These are phyloP conservation scores for Acacia crassicarpa DNA, from an alignment of 306 rosid species.

Conservation along the genomic window DNA sequence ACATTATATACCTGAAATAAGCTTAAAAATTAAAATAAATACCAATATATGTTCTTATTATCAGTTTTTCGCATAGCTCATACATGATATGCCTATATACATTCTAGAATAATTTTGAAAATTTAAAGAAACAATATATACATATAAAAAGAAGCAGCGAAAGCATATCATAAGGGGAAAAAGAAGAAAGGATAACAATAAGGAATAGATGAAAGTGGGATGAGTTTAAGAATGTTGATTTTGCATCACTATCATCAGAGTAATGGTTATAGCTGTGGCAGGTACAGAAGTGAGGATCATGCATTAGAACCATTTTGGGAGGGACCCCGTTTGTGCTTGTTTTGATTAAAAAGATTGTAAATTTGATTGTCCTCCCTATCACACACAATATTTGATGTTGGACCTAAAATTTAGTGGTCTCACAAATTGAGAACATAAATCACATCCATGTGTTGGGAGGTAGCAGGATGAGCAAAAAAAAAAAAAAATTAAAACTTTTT, in stretches of 20 bases:
- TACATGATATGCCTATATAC: no score
- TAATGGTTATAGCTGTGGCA: not conserved
- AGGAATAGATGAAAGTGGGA: not conserved
- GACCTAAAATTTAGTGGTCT: not conserved
- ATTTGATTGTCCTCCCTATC: not conserved
- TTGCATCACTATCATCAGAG: not conserved
- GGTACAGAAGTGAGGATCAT: not conserved
- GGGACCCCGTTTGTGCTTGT: conserved; percentile 1
- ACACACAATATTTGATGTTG: not conserved
- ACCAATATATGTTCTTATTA: no score
- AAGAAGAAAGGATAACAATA: not conserved
- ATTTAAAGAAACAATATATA: no score
- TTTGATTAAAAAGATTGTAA: not conserved
- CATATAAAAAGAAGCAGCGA: no score
- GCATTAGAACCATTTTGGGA: not conserved
- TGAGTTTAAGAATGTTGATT: not conserved
- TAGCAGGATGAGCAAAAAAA: not conserved
- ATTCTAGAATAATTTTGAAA: no score
- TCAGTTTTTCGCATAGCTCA: no score
- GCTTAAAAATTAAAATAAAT: no score
- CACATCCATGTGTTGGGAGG: not conserved
- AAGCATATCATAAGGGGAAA: no score
- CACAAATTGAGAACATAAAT: not conserved
- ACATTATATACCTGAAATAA: no score
- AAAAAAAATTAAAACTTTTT: not conserved